phyloP scores from a whole-genome alignment of 495 filamentous ascomycete species.

The Lentithecium fluviatile region DNA sequence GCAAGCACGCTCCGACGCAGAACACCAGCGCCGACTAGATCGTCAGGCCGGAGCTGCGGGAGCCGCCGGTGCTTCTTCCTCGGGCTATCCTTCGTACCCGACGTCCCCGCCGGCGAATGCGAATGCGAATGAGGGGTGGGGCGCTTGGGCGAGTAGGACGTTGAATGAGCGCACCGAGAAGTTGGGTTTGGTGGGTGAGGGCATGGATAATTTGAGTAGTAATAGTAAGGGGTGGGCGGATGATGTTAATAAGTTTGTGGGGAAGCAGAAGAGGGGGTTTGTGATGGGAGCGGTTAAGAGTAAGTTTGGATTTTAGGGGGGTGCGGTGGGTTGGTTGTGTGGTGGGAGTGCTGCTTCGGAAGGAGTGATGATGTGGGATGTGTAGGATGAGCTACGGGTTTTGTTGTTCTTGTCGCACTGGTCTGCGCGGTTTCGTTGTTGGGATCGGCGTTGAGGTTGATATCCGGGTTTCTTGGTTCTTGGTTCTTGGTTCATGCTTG shows the following conservation, averaged over 20 bases:
- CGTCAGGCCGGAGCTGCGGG: conserved; percentile 48
- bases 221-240: conserved; percentile 77
- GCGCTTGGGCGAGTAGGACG: conserved; percentile 73
- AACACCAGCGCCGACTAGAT: conserved; percentile 55
- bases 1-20: conserved; percentile 59
- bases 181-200: conserved; percentile 41
- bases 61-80: conserved; percentile 45
- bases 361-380: too few relatives aligned
- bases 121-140: conserved; percentile 56
- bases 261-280: conserved; percentile 78
- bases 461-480: too few relatives aligned
- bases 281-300: conserved; percentile 56
- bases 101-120: conserved; percentile 31
- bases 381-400: too few relatives aligned
- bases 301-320: conserved; percentile 32
- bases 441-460: too few relatives aligned
- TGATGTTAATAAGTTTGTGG: conserved; percentile 82
- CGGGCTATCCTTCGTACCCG: conserved; percentile 31
- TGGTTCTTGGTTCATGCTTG: too few relatives aligned
- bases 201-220: too few relatives aligned
- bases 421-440: too few relatives aligned
- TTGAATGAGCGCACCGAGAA: conserved; percentile 88
- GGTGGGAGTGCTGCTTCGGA: too few relatives aligned
- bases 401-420: too few relatives aligned
- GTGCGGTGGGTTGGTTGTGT: background rate